Conservation (phyloP, 257 asterid species). For the Leptodermis oblonga region DNA sequence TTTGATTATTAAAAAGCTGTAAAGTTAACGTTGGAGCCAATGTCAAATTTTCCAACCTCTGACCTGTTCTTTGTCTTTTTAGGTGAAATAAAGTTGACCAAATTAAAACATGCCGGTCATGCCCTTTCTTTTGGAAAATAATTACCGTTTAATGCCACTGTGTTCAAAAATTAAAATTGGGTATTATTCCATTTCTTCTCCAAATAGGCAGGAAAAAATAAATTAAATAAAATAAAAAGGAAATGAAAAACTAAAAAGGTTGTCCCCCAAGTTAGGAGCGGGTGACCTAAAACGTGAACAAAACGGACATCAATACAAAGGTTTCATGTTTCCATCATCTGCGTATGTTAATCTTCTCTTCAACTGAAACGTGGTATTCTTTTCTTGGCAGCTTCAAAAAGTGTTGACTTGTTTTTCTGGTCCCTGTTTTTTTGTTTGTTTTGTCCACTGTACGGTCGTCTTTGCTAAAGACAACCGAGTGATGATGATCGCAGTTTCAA, state of each 20-base stretch:
- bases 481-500: too few species aligned
- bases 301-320: background rate
- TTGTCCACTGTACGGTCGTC: too few species aligned
- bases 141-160: constrained; percentile 42
- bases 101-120: constrained; percentile 24
- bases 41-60: constrained; percentile 45
- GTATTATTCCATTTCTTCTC: too few species aligned
- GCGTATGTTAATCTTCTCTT: background rate
- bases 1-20: constrained; percentile 61
- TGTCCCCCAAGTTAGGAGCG: background rate
- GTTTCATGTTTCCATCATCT: too few species aligned
- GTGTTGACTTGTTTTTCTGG: constrained; percentile 7
- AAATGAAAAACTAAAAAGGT: too few species aligned
- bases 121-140: constrained; percentile 30
- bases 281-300: background rate
- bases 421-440: background rate
- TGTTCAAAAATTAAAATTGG: background rate
- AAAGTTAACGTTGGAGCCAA: constrained; percentile 71
- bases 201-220: background rate
- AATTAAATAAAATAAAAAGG: too few species aligned
- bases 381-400: constrained; percentile 3
- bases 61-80: constrained; percentile 72
- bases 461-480: background rate
- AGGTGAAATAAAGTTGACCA: constrained; percentile 58
- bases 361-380: background rate